Conservation (phyloP, 495 filamentous ascomycete genomes). For the Aspergillus ellipticus region DNA sequence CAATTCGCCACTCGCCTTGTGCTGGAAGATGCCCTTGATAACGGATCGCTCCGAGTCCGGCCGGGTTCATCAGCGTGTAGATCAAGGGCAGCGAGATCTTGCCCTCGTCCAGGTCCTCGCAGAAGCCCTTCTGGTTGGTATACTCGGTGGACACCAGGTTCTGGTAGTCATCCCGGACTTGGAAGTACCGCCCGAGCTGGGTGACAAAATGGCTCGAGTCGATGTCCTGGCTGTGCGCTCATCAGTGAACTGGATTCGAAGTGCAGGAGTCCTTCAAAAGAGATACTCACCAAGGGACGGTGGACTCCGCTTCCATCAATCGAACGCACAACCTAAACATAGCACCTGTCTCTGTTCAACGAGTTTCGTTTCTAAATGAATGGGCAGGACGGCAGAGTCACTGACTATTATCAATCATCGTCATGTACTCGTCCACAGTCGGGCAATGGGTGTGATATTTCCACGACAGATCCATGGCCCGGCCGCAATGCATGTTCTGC, state of each 20-base stretch:
- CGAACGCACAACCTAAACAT: slow-evolving; percentile 20
- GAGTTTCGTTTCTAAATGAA: no score
- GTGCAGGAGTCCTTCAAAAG: no score
- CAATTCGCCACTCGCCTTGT: background rate
- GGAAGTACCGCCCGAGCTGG: slow-evolving; percentile 1
- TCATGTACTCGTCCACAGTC: slow-evolving; percentile 23
- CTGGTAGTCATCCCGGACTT: slow-evolving; percentile 7
- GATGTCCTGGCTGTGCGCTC: no score
- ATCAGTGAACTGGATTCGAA: no score
- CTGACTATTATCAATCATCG: slow-evolving; percentile 22
- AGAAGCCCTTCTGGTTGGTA: background rate
- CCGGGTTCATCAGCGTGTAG: background rate
- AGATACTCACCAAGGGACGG: no score
- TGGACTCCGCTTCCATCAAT: background rate
- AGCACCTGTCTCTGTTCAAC: slow-evolving; percentile 28
- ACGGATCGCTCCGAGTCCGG: no score
- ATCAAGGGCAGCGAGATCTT: background rate
- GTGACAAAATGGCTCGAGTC: background rate
- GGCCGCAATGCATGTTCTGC: slow-evolving; percentile 22
- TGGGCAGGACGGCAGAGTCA: no score
- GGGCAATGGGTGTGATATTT: slow-evolving; percentile 19
- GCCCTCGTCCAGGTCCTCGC: background rate
- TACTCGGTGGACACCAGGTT: slow-evolving; percentile 2
- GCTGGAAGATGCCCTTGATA: background rate
- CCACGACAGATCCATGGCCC: slow-evolving; percentile 31